Conservation (phyloP, 371 early-diverging fungal species). For the Mucor saturninus region DNA sequence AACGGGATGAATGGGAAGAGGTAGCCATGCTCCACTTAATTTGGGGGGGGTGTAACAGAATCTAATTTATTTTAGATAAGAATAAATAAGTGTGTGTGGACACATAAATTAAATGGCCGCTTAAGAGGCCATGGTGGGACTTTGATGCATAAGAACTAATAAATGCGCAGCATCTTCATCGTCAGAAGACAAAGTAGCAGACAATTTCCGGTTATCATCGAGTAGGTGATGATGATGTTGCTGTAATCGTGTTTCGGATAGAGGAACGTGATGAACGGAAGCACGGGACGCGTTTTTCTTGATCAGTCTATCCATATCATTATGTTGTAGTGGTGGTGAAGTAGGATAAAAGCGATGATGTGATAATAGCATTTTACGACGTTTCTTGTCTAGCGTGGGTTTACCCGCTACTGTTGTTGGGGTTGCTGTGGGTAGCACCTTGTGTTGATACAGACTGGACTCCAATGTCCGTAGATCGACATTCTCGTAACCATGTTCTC, state of each 20-base stretch:
- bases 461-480: constrained; percentile 28
- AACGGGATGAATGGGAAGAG: too few relatives aligned
- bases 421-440: not conserved
- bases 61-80: too few relatives aligned
- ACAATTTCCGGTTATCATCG: constrained; percentile 14
- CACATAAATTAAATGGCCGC: too few relatives aligned
- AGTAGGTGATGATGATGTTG: not conserved
- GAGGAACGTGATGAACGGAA: not conserved
- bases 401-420: not conserved
- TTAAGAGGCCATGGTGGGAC: constrained; percentile 29
- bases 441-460: constrained; percentile 15
- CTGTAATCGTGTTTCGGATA: constrained; percentile 16
- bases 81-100: too few relatives aligned
- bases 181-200: constrained; percentile 27
- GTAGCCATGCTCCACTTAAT: too few relatives aligned
- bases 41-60: too few relatives aligned
- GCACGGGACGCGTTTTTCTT: constrained; percentile 24
- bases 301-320: constrained; percentile 18
- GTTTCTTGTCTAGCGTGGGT: constrained; percentile 4
- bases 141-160: constrained; percentile 37
- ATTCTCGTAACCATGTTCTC: constrained; percentile 33
- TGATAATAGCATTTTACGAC: constrained; percentile 11
- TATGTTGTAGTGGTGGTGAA: constrained; percentile 19
- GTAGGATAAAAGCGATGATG: constrained; percentile 26
- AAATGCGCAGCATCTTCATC: constrained; percentile 38